Evolutionary conservation across 192 early-diverging fungal genomes (phyloP), one percentile per base, ranked within the genome.

Genomic region (Coemansia sp.): DNA sequence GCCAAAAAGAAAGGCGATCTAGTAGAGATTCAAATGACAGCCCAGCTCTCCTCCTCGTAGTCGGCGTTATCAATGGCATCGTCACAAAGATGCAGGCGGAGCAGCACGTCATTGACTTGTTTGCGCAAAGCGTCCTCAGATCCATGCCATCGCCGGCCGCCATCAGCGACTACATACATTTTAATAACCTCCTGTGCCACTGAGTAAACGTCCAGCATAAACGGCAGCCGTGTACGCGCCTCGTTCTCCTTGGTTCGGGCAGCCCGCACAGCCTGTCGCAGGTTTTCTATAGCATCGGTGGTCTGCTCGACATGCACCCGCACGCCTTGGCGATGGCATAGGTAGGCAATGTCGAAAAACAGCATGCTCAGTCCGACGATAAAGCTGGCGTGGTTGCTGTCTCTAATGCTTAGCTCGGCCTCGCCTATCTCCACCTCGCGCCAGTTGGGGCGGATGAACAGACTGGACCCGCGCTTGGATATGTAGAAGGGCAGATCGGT

Each of bases 41-140:
- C 69, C 78, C 78, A 81, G 59, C 71, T 75, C 6, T 74, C 77
- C 2, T 79, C 77, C 6, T 81, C 78, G 57, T 59, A 60, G 35
- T 81, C 78, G 8, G 68, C 59, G 41, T 38, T 63, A 43, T 75
- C 78, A 10, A 81, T 60, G 25, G 78, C 66, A 66, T 81, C 78
- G 63, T 81, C 78, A 59, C 78, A 81, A 20, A 81, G 53, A 62
- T 69, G 78, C 66, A 81, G 43, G 3, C 59, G 58, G 13, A 73
- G 65, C 59, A 81, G 52, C 34, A 70, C 69, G 3, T 49, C 66
- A 42, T 81, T 69, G 15, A 81, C 73, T 38, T 71, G 78, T 17
- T 52, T 38, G 33, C 65, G 57, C 61, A 74, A 46, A 20, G 58
- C 63, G 8, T 20, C 23, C 20, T 74, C 66, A 0, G 55, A 56